phyloP scores from a whole-genome alignment of 1,284 basidiomycete genomes.

The Austropuccinia psidii region DNA sequence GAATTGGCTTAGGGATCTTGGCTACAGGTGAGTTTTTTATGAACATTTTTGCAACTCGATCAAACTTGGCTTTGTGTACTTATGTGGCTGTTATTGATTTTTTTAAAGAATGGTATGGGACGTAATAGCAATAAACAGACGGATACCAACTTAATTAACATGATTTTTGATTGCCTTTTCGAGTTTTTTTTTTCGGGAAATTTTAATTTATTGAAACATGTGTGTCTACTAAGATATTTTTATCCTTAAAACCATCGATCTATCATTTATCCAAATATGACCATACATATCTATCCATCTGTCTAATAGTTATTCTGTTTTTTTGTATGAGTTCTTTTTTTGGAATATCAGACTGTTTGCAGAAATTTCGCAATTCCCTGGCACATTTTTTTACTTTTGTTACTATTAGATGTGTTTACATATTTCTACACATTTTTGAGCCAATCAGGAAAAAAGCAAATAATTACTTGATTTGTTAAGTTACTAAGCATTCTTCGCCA shows the following conservation, averaged over 20 bases:
- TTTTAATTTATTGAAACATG: neutral
- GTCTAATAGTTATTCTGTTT: neutral
- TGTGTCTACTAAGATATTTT: neutral
- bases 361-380: no score
- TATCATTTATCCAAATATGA: neutral
- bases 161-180: neutral
- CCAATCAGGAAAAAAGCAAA: no score
- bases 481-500: no score
- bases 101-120: slow-evolving; percentile 1
- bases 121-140: neutral
- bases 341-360: no score
- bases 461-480: no score
- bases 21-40: neutral
- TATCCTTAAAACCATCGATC: neutral
- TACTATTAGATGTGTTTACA: no score
- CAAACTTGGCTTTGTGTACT: neutral
- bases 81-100: neutral
- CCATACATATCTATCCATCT: neutral
- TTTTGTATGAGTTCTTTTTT: no score
- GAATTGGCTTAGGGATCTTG: neutral
- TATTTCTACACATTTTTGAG: no score
- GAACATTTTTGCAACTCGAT: neutral
- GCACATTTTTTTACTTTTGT: no score
- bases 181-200: neutral
- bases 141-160: neutral